Evolutionary conservation across 306 rosid species (phyloP).

Genomic region (Glycyrrhiza uralensis): DNA sequence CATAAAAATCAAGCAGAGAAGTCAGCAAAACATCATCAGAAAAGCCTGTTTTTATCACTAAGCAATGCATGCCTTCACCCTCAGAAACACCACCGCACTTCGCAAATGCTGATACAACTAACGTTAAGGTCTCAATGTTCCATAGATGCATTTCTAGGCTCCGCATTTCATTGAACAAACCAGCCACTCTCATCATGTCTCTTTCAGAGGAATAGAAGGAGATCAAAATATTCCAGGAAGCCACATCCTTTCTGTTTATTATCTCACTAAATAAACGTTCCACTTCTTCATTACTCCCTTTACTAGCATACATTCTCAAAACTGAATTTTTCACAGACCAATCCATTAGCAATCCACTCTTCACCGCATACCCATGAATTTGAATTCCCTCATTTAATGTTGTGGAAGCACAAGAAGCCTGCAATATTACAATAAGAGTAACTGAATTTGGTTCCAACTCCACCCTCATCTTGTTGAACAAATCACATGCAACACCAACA

Average conservation of each 20-base stretch:
- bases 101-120: constrained; percentile 43
- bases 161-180: constrained; percentile 35
- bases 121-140: constrained; percentile 40
- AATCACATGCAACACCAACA: constrained; percentile 14
- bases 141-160: constrained; percentile 10
- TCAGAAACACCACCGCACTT: constrained; percentile 35
- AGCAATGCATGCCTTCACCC: constrained; percentile 43
- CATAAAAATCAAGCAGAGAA: constrained; percentile 51
- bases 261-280: constrained; percentile 40
- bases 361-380: constrained; percentile 45
- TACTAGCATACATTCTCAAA: constrained; percentile 46
- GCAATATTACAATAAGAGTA: constrained; percentile 49
- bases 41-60: constrained; percentile 45
- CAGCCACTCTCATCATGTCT: constrained; percentile 29
- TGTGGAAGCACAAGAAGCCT: constrained; percentile 30
- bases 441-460: constrained; percentile 43
- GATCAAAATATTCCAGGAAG: constrained; percentile 48
- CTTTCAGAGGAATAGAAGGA: constrained; percentile 35
- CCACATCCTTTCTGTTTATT: constrained; percentile 34
- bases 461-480: constrained; percentile 44
- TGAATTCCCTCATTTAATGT: constrained; percentile 32
- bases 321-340: constrained; percentile 41
- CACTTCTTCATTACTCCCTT: constrained; percentile 29
- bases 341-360: constrained; percentile 40
- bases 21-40: constrained; percentile 43